Percentiles rank a stretch among this genome's conserved stretches.
phyloP scores from a whole-genome alignment of 2,329 filamentous ascomycete species.

The Orbilia javanica region DNA sequence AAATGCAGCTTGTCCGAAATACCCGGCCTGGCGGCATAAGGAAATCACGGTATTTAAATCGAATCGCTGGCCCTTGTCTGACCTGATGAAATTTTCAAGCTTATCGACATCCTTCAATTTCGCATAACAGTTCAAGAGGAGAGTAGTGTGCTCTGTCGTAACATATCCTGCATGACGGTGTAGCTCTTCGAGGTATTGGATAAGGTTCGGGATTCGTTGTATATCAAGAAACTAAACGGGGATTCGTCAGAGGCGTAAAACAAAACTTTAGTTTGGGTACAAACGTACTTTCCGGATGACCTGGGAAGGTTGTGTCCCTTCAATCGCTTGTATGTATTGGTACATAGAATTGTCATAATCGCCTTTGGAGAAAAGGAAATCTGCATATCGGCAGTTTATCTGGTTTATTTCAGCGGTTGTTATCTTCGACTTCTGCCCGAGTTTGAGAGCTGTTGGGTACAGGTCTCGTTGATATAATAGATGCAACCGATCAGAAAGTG shows the following conservation, averaged over 20 bases:
- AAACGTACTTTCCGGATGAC: slow-evolving; percentile 58
- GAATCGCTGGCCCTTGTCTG: slow-evolving; percentile 92
- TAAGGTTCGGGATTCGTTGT: slow-evolving; percentile 95
- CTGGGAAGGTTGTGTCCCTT: slow-evolving; percentile 59
- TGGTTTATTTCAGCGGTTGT: slow-evolving; percentile 82
- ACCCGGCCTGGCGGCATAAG: slow-evolving; percentile 97
- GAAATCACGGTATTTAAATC: slow-evolving; percentile 96
- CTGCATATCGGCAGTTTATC: slow-evolving; percentile 93
- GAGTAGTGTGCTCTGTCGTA: slow-evolving; percentile 92
- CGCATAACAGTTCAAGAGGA: slow-evolving; percentile 95
- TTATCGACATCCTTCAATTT: slow-evolving; percentile 98
- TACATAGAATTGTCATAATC: slow-evolving; percentile 99
- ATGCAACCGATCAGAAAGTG: slow-evolving; percentile 88
- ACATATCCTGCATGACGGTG: slow-evolving; percentile 90
- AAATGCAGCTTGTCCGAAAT: slow-evolving; percentile 96
- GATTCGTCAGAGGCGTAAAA: neutral
- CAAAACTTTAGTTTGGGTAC: neutral
- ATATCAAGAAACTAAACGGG: slow-evolving; percentile 84
- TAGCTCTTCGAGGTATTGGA: slow-evolving; percentile 95
- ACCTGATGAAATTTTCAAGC: slow-evolving; percentile 89
- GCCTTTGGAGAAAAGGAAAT: slow-evolving; percentile 92
- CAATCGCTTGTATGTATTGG: slow-evolving; percentile 90
- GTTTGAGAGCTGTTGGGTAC: slow-evolving; percentile 88
- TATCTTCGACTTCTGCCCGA: slow-evolving; percentile 89
- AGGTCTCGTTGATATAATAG: slow-evolving; percentile 94